Percentiles rank a stretch among this genome's conserved stretches.
Evolutionary conservation across 1,284 basidiomycete species (phyloP).

Genomic region (Ganoderma meredithae): DNA sequence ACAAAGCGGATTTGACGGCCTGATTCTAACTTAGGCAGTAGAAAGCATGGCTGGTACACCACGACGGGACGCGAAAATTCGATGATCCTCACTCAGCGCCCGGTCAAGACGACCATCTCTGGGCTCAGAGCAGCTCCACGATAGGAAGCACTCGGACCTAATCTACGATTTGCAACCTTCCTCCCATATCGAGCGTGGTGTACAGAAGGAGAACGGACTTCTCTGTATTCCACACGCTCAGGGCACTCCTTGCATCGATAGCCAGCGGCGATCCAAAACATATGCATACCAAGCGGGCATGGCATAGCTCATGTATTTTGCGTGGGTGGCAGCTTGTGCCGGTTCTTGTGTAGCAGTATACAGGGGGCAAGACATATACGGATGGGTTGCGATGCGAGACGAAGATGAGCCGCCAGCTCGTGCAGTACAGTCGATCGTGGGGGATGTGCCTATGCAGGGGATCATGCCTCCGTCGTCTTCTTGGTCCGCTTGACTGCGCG

Average conservation of each 20-base stretch:
- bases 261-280: constrained; percentile 6
- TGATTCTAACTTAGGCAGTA: neutral
- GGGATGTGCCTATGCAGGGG: constrained; percentile 20
- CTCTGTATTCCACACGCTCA: neutral
- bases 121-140: neutral
- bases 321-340: constrained; percentile 36
- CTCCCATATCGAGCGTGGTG: neutral
- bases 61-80: neutral
- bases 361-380: constrained; percentile 40
- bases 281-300: constrained; percentile 34
- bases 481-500: constrained; percentile 68
- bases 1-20: neutral
- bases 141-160: neutral
- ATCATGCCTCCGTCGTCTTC: constrained; percentile 45
- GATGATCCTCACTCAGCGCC: neutral
- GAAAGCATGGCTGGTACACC: neutral
- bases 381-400: constrained; percentile 38
- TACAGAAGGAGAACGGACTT: neutral
- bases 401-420: constrained; percentile 33
- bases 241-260: neutral
- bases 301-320: constrained; percentile 49
- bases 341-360: constrained; percentile 40
- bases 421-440: constrained; percentile 25
- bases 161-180: neutral
- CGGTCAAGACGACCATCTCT: neutral